Conservation (phyloP, 768 basidiomycete species). For the Tubosaeta sp. region DNA sequence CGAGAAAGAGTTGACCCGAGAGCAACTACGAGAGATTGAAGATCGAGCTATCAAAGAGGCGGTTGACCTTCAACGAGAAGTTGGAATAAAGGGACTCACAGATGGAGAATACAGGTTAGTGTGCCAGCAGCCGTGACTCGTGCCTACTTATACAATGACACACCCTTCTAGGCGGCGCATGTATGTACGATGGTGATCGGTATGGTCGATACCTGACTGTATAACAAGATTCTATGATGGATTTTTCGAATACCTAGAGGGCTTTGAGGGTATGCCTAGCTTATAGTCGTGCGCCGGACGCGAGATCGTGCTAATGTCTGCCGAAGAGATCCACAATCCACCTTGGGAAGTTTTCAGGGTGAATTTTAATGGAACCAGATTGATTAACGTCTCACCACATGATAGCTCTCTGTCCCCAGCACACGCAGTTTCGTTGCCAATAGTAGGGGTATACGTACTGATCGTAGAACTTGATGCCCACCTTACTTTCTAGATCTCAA, state of each 20-base stretch:
- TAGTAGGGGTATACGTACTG: constrained; percentile 7
- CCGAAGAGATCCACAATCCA: neutral
- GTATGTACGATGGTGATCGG: constrained; percentile 2
- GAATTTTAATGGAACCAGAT: neutral
- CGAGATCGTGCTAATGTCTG: neutral
- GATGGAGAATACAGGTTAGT: constrained; percentile 37
- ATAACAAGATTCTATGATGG: neutral
- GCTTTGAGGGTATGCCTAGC: neutral
- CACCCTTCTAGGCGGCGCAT: constrained; percentile 13
- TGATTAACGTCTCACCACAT: neutral
- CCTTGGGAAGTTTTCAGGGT: neutral
- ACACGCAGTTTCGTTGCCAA: constrained; percentile 16
- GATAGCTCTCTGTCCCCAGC: constrained; percentile 1
- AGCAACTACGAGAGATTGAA: constrained; percentile 34
- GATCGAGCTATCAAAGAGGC: constrained; percentile 35
- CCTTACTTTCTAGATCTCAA: constrained; percentile 14
- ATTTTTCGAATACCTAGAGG: neutral
- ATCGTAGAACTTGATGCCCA: neutral
- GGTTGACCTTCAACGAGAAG: constrained; percentile 36
- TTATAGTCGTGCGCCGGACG: neutral
- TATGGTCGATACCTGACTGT: constrained; percentile 17
- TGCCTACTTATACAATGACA: neutral
- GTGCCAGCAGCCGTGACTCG: constrained; percentile 6
- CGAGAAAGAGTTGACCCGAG: constrained; percentile 27
- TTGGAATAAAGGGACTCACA: constrained; percentile 38